Evolutionary conservation across 495 filamentous ascomycete species (phyloP).

Genomic region (Parathielavia hyrcaniae): DNA sequence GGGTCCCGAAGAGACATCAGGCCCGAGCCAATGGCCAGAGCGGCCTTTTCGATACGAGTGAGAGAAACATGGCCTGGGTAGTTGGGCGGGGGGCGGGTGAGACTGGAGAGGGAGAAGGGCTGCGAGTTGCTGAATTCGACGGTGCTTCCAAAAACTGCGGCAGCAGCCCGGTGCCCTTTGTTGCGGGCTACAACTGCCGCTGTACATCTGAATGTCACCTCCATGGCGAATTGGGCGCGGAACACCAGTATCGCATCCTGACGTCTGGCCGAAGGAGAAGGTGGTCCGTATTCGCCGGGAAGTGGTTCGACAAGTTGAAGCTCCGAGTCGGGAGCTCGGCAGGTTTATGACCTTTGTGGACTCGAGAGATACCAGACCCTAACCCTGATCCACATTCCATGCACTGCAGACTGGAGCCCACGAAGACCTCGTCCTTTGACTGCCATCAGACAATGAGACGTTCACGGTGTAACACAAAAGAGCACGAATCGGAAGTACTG

Average conservation of each 20-base stretch:
- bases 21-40: slow-evolving; percentile 76
- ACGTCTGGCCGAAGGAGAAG: not conserved
- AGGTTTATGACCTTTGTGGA: slow-evolving; percentile 6
- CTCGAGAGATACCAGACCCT: not conserved
- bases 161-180: slow-evolving; percentile 4
- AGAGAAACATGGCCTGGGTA: slow-evolving; percentile 94
- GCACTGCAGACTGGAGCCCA: too few species aligned
- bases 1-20: slow-evolving; percentile 74
- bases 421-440: not conserved
- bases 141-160: not conserved
- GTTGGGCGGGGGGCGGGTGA: slow-evolving; percentile 73
- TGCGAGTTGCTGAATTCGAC: slow-evolving; percentile 23
- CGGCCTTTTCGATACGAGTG: slow-evolving; percentile 64
- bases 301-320: slow-evolving; percentile 18
- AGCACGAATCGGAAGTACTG: not conserved
- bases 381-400: slow-evolving; percentile 2
- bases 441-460: too few species aligned
- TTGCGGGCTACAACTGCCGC: slow-evolving; percentile 20
- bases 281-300: not conserved
- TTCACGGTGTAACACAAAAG: not conserved
- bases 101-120: slow-evolving; percentile 71
- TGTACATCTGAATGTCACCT: slow-evolving; percentile 25
- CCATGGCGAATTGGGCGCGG: slow-evolving; percentile 24
- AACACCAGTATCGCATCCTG: slow-evolving; percentile 16
- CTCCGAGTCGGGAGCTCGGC: slow-evolving; percentile 4